These are phyloP conservation scores for Dactylellina leptospora DNA, from an alignment of 2,329 filamentous ascomycete genomes.

Conservation along the genomic window DNA sequence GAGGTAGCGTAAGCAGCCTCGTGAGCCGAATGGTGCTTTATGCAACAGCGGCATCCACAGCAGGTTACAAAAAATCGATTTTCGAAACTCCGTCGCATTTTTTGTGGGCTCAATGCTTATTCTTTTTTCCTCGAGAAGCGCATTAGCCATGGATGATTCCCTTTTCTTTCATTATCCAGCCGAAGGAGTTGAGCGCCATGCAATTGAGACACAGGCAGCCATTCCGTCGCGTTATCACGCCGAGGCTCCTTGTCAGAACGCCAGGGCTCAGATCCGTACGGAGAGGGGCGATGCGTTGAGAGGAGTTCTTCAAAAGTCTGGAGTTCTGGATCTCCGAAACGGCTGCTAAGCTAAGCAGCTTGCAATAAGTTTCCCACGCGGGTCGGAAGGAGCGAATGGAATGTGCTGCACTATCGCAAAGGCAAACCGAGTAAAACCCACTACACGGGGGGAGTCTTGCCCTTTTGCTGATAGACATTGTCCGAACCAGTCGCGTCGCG, in stretches of 20 bases:
- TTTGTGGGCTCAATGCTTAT: constrained; percentile 19
- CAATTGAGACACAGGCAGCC: constrained; percentile 40
- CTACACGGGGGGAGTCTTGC: constrained; percentile 9
- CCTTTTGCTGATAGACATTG: constrained; percentile 20
- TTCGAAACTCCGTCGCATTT: constrained; percentile 34
- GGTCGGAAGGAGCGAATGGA: constrained; percentile 31
- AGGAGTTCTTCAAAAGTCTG: constrained; percentile 42
- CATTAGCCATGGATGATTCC: constrained; percentile 28
- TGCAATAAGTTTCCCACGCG: constrained; percentile 25
- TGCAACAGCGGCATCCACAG: constrained; percentile 51
- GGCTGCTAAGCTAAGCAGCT: constrained; percentile 44
- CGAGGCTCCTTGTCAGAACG: constrained; percentile 30
- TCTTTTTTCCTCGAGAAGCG: constrained; percentile 21
- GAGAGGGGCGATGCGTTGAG: constrained; percentile 45
- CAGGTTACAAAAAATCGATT: constrained; percentile 20
- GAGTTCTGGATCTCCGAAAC: constrained; percentile 52
- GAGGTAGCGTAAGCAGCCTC: constrained; percentile 39
- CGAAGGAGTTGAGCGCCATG: constrained; percentile 29
- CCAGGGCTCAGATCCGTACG: constrained; percentile 44
- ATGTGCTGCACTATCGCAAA: constrained; percentile 31
- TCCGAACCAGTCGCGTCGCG: constrained; percentile 37
- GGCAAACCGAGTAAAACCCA: constrained; percentile 27
- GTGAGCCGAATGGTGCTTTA: constrained; percentile 35
- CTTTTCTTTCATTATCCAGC: constrained; percentile 2
- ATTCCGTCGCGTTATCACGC: constrained; percentile 52